Percentiles rank a stretch among this genome's conserved stretches.
Evolutionary conservation across 345 rosid genomes (phyloP).

Genomic region (Psidium guajava): DNA sequence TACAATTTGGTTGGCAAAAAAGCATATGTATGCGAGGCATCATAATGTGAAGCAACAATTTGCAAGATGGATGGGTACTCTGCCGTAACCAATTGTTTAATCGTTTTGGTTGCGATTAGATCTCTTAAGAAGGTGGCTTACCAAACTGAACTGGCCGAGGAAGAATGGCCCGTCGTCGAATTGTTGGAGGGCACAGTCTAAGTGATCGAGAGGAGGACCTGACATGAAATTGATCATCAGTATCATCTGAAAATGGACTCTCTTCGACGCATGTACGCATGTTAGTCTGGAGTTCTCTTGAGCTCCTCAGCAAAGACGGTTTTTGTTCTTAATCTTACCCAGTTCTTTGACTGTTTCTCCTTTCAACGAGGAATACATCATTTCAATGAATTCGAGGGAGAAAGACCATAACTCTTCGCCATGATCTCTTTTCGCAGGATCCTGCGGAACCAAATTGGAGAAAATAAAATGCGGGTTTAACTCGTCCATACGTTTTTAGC

Average conservation of each 20-base stretch:
- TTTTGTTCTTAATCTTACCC: slow-evolving; percentile 22
- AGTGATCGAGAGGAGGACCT: slow-evolving; percentile 67
- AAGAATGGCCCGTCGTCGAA: slow-evolving; percentile 84
- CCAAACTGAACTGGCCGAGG: slow-evolving; percentile 75
- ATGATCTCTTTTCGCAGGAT: slow-evolving; percentile 48
- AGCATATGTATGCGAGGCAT: not conserved
- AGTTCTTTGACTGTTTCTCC: slow-evolving; percentile 46
- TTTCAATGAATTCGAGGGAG: slow-evolving; percentile 27
- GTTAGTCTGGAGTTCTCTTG: not conserved
- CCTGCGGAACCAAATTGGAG: slow-evolving; percentile 18
- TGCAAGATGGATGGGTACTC: not conserved
- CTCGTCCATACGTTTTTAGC: not conserved
- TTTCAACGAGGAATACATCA: slow-evolving; percentile 36
- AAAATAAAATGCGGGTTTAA: not conserved
- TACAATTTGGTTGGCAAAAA: not conserved
- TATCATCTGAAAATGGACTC: not conserved
- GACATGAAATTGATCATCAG: not conserved
- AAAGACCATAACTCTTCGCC: slow-evolving; percentile 54
- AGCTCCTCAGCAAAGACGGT: not conserved
- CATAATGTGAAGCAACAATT: not conserved
- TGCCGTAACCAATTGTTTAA: not conserved
- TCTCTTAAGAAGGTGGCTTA: not conserved
- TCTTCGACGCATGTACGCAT: not conserved
- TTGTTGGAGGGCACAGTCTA: slow-evolving; percentile 56
- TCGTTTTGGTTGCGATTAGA: not conserved